These are phyloP conservation scores for Podaxis sp. DNA, from an alignment of 768 basidiomycete genomes.

Conservation along the genomic window DNA sequence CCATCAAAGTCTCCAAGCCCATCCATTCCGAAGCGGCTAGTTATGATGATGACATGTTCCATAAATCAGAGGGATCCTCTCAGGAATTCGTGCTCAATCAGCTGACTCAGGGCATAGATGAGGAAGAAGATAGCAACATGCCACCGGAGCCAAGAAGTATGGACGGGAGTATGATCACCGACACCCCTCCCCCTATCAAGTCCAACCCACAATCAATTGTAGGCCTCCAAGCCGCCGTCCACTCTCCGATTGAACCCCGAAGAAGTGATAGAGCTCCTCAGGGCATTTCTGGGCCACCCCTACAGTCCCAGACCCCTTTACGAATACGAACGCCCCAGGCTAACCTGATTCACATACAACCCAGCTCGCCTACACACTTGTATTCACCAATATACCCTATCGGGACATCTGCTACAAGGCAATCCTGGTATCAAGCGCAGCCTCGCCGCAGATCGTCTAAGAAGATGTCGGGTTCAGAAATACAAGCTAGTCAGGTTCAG, in stretches of 20 bases:
- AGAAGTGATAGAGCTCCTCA: not conserved
- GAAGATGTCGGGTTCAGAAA: not conserved
- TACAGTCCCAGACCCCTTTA: not conserved
- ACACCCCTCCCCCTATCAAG: not conserved
- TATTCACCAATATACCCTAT: not conserved
- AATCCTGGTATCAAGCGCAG: constrained; percentile 12
- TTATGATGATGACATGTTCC: constrained; percentile 8
- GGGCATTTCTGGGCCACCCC: not conserved
- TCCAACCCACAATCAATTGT: not conserved
- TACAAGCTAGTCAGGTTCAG: not conserved
- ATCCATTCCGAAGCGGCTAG: not conserved
- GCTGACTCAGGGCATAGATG: constrained; percentile 41
- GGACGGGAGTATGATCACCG: not conserved
- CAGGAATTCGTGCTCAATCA: constrained; percentile 46
- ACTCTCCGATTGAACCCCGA: not conserved
- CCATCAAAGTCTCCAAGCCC: constrained; percentile 3
- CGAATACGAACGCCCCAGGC: not conserved
- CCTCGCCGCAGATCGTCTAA: not conserved
- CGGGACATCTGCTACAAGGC: not conserved
- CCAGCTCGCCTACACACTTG: not conserved
- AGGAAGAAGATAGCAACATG: constrained; percentile 16
- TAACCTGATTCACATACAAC: not conserved
- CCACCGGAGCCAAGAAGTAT: not conserved
- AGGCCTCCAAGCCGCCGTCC: not conserved
- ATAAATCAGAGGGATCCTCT: constrained; percentile 22